Conservation (phyloP, 1,284 basidiomycete genomes). For the Sporisorium exsertum region DNA sequence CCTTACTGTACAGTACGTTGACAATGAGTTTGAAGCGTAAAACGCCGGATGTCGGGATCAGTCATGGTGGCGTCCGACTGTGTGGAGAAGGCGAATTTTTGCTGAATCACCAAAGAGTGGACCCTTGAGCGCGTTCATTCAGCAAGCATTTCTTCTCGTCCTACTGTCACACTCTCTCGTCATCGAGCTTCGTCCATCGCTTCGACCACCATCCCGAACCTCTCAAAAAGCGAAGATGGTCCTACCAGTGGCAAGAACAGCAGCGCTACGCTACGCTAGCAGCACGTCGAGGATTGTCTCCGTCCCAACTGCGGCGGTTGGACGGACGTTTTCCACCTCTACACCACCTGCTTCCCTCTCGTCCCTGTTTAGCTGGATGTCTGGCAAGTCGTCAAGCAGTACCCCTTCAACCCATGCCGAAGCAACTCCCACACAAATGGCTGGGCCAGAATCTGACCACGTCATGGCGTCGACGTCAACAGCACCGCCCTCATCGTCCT, state of each 20-base stretch:
- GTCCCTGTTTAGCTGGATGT: constrained; percentile 3
- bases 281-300: neutral
- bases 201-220: neutral
- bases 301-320: too few species aligned
- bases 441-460: neutral
- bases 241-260: neutral
- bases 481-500: neutral
- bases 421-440: neutral
- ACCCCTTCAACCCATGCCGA: neutral
- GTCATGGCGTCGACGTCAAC: neutral
- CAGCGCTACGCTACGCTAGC: neutral
- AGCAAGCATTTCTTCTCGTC: neutral
- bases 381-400: neutral
- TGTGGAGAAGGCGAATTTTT: neutral
- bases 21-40: neutral
- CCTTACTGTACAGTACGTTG: neutral
- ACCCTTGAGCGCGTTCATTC: neutral
- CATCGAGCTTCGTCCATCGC: neutral
- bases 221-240: neutral
- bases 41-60: neutral
- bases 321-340: neutral
- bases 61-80: neutral
- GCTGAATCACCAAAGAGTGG: constrained; percentile 1
- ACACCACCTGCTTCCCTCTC: neutral
- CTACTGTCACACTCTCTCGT: neutral